A percentile compares a stretch with the other conserved stretches of the same genome.
These are phyloP conservation scores for Mycena leptocephala DNA, from an alignment of 768 basidiomycete genomes.

Conservation along the genomic window DNA sequence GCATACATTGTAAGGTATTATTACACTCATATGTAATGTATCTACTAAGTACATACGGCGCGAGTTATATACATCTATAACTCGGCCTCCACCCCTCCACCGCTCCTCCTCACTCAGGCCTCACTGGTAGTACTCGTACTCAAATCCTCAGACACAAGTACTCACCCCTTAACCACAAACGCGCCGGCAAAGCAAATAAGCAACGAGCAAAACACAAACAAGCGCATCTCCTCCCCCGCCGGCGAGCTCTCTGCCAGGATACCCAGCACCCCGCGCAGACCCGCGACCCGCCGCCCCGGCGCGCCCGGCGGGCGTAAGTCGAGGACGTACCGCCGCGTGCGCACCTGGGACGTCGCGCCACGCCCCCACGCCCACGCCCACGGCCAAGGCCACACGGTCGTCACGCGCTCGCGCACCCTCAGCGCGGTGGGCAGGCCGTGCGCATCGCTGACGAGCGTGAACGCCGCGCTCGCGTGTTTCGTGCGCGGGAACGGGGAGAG, in stretches of 20 bases:
- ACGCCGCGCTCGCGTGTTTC: constrained; percentile 66
- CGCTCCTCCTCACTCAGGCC: no score
- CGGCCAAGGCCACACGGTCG: constrained; percentile 66
- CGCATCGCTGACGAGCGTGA: constrained; percentile 72
- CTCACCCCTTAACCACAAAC: constrained; percentile 43
- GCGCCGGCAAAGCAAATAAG: constrained; percentile 69
- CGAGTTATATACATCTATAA: not conserved
- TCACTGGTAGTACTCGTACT: no score
- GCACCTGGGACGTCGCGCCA: constrained; percentile 55
- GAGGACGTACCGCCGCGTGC: constrained; percentile 55
- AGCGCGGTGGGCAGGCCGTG: constrained; percentile 76
- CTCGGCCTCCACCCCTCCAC: no score
- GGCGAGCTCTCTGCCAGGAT: constrained; percentile 71
- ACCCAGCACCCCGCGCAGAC: constrained; percentile 57
- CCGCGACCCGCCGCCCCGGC: constrained; percentile 56
- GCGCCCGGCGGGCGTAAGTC: constrained; percentile 59
- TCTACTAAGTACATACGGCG: not conserved
- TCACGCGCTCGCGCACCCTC: constrained; percentile 64
- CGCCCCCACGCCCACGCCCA: constrained; percentile 66
- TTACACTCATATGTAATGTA: constrained; percentile 14
- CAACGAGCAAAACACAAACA: constrained; percentile 69
- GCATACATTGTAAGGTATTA: constrained; percentile 23
- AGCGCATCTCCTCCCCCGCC: constrained; percentile 80
- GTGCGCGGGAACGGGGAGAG: constrained; percentile 61
- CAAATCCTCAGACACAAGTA: not conserved